These are phyloP conservation scores for Puya raimondii DNA, from an alignment of 176 grass and related monocot genomes.

Conservation along the genomic window DNA sequence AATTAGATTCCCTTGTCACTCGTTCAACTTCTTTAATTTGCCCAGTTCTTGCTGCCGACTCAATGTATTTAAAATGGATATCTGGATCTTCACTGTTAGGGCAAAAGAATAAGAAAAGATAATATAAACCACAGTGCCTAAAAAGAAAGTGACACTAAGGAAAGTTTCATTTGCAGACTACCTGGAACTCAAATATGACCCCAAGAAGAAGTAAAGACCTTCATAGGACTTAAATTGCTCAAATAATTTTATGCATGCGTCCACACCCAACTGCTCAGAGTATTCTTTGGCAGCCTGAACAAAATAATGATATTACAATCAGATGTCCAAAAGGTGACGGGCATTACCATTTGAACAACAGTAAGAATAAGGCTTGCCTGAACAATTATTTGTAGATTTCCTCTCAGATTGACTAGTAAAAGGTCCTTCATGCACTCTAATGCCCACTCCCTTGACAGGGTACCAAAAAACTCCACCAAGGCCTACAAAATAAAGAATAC, in stretches of 20 bases:
- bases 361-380: slow-evolving; percentile 38
- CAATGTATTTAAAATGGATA: slow-evolving; percentile 96
- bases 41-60: slow-evolving; percentile 91
- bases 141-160: slow-evolving; percentile 13
- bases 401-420: slow-evolving; percentile 80
- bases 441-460: slow-evolving; percentile 86
- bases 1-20: slow-evolving; percentile 96
- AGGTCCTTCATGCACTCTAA: slow-evolving; percentile 99
- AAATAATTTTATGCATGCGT: slow-evolving; percentile 86
- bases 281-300: slow-evolving; percentile 85
- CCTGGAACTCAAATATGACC: slow-evolving; percentile 94
- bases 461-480: slow-evolving; percentile 96
- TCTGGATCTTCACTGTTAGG: slow-evolving; percentile 78
- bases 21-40: slow-evolving; percentile 99
- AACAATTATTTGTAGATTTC: slow-evolving; percentile 98
- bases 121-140: background rate
- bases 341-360: slow-evolving; percentile 1
- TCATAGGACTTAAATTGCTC: slow-evolving; percentile 99
- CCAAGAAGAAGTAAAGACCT: slow-evolving; percentile 98
- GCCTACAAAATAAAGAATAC: slow-evolving; percentile 25
- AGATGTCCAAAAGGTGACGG: background rate
- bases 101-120: slow-evolving; percentile 28
- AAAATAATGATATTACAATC: background rate
- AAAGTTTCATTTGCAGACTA: slow-evolving; percentile 24
- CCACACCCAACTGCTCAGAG: slow-evolving; percentile 75